Base-by-base conservation (phyloP, 73 alveolate genomes). In the Paramecium sonneborni region DNA sequence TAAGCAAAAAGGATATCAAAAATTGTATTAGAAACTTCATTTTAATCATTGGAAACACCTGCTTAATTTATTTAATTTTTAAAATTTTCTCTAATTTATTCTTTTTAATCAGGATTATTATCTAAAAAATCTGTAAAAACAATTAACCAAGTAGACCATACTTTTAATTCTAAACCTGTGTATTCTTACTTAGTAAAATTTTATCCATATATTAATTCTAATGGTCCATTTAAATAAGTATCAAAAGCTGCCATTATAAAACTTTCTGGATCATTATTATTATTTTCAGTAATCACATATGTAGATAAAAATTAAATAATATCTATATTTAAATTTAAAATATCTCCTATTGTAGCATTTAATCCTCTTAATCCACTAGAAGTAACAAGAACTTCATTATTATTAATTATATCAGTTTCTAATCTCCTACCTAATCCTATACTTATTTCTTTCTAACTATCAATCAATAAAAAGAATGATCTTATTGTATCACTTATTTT, bases 351-450 rank as follows among this genome's bases (percentile, higher is more conserved):
- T 2, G 76, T 79, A 4, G 74, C 76, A 79, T 79, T 79, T 28
- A 79, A 41, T 24, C 90, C 90, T 79, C 90, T 79, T 39, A 79
- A 46, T 43, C 76, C 74, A 79, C 90, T 79, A 0, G 44, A 32
- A 14, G 90, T 79, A 2, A 79, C 35, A 9, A 79, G 34, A 3
- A 46, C 72, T 21, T 79, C 90, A 79, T 79, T 39, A 43, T 79
- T 79, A 26, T 21, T 24, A 0, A 79, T 21, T 24, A 79, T 44
- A 21, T 79, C 56, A 5, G 76, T 79, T 5, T 79, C 74, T 21
- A 79, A 43, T 79, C 90, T 79, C 18, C 90, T 79, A 18, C 90
- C 90, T 12, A 79, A 7, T 1, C 90, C 90, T 37, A 79, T 79
- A 21, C 90, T 79, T 1, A 41, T 79, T 44, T 79, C 90, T 14